phyloP scores from a whole-genome alignment of 225 moss, liverwort and hornwort species.

The Polytrichum formosum region DNA sequence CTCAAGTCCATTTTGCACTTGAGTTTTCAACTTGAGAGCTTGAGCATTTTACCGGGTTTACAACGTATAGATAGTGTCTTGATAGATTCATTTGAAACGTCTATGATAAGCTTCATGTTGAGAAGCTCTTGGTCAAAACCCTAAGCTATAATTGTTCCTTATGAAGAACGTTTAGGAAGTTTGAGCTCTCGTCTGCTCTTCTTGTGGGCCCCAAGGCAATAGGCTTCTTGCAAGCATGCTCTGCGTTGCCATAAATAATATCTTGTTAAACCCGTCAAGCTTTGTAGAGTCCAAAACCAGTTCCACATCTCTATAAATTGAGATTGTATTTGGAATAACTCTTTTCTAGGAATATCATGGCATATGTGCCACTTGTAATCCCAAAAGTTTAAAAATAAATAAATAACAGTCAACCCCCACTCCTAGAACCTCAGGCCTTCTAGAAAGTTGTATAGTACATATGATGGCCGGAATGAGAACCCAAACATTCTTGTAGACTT shows the following conservation, averaged over 20 bases:
- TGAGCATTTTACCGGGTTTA: not conserved
- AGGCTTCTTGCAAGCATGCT: not conserved
- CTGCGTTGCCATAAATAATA: not conserved
- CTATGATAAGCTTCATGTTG: not conserved
- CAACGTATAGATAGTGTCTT: not conserved
- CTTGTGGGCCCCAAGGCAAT: not conserved
- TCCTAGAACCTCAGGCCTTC: not conserved
- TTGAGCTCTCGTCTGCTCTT: not conserved
- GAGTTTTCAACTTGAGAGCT: not conserved
- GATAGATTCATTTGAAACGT: not conserved
- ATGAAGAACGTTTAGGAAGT: not conserved
- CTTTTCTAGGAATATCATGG: not conserved
- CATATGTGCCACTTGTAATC: not conserved
- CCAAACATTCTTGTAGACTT: not conserved
- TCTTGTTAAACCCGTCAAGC: not conserved
- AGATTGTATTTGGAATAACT: not conserved
- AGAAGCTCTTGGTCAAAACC: not conserved
- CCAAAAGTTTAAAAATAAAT: not conserved
- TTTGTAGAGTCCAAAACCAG: not conserved
- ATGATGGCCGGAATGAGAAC: not conserved
- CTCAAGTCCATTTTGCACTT: slow-evolving; percentile 1
- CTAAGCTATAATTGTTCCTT: not conserved
- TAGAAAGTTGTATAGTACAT: not conserved
- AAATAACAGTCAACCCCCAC: not conserved
- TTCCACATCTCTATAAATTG: not conserved